phyloP scores from a whole-genome alignment of 2,329 filamentous ascomycete species.

The Tolypocladium ophioglossoides region DNA sequence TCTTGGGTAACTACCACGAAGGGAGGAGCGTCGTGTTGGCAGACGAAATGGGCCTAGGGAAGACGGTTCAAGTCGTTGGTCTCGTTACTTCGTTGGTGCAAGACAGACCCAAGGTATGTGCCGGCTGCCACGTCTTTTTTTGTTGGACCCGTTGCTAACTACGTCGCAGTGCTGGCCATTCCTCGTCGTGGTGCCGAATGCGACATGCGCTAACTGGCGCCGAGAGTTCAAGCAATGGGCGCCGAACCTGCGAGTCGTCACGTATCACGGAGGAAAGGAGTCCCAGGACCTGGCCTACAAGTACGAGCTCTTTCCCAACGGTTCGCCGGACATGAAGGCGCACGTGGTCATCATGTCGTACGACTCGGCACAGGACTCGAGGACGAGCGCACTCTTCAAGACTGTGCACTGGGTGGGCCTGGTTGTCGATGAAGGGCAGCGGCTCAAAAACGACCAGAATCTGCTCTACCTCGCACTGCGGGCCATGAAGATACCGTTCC shows the following conservation, averaged over 20 bases:
- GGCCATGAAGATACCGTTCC: conserved; percentile 68
- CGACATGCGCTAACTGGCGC: conserved; percentile 95
- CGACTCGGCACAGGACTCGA: conserved; percentile 71
- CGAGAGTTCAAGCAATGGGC: conserved; percentile 93
- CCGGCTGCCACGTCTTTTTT: neutral
- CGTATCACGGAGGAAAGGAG: conserved; percentile 72
- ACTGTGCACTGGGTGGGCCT: conserved; percentile 75
- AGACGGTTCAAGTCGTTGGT: conserved; percentile 87
- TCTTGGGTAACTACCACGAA: conserved; percentile 79
- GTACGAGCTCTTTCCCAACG: conserved; percentile 73
- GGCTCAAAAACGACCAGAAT: conserved; percentile 86
- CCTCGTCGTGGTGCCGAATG: conserved; percentile 84
- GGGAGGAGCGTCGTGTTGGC: conserved; percentile 82
- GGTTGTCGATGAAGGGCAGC: conserved; percentile 90
- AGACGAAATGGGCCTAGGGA: conserved; percentile 96
- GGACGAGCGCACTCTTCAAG: conserved; percentile 54
- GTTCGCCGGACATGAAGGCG: conserved; percentile 60
- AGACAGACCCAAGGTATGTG: conserved; percentile 38
- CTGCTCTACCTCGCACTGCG: conserved; percentile 66
- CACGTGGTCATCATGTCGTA: conserved; percentile 95
- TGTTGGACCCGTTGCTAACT: conserved; percentile 5
- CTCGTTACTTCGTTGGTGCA: conserved; percentile 66
- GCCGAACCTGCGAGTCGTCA: conserved; percentile 76
- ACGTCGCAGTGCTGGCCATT: conserved; percentile 66
- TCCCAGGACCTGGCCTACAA: conserved; percentile 68